phyloP scores from a whole-genome alignment of 805 yeast species.

The Starmerella potacharoeniae region DNA sequence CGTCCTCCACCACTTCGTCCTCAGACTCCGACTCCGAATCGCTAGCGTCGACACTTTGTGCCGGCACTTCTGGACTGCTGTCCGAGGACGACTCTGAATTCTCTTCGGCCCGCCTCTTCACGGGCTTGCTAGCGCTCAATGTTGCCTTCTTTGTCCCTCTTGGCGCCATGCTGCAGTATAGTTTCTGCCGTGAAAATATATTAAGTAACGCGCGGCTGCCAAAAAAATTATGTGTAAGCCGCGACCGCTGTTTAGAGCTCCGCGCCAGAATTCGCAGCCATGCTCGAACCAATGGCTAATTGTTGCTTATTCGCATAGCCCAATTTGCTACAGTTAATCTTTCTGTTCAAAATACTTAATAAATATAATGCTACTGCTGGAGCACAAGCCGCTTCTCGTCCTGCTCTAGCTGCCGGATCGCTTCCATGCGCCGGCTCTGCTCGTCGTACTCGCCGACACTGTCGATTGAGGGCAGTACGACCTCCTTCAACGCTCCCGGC shows the following conservation, averaged over 20 bases:
- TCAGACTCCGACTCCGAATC: neutral
- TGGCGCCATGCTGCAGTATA: neutral
- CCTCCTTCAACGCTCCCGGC: slow-evolving; percentile 25
- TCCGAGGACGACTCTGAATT: neutral
- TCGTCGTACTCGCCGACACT: slow-evolving; percentile 25
- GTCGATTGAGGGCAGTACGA: slow-evolving; percentile 26
- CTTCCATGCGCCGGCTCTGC: slow-evolving; percentile 19
- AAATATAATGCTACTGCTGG: neutral
- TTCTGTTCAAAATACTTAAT: neutral
- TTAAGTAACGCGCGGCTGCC: neutral
- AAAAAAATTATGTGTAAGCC: neutral
- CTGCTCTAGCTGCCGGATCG: slow-evolving; percentile 22
- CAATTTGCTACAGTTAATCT: too few species aligned
- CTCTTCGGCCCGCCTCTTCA: neutral
- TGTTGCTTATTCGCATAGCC: too few species aligned
- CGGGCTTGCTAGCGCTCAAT: slow-evolving; percentile 1
- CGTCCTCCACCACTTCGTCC: neutral
- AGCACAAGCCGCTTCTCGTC: neutral
- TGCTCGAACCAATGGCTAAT: too few species aligned
- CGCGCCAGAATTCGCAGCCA: too few species aligned
- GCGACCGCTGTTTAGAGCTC: neutral
- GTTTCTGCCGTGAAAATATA: neutral
- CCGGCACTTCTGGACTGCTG: neutral
- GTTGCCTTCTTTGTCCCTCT: slow-evolving; percentile 6
- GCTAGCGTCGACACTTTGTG: neutral